Base-by-base conservation (phyloP, 305 asterid species). In the Striga hermonthica region DNA sequence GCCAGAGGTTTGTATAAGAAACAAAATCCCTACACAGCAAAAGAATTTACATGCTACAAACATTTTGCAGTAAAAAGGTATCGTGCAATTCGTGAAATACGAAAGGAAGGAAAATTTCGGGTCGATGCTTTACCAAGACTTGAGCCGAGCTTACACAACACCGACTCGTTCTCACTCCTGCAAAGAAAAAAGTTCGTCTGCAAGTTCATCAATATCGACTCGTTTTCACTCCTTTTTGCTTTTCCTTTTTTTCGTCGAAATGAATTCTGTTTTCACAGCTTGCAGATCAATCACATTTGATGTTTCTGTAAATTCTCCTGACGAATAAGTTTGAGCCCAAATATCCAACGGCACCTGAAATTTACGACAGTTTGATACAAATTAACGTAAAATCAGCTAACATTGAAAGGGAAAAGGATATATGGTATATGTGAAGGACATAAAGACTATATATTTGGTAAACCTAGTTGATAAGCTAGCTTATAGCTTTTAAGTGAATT, bases 251-350 rank as follows among this genome's bases (percentile, higher is more conserved):
- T 10, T 40, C 31, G n/a, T n/a, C 35, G 36, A 44, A 56, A 62
- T 54, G 60, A 34, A 56, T 45, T 38, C 52, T 31, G 16, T 65
- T 13, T 55, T 11, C 65, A 50, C 14, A 15, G 14, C 54, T 31
- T 28, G 13, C 13, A 38, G 64, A 49, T 82, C 70, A 81, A 68
- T 83, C 88, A 70, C 90, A 83, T 73, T 86, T 87, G 67, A 85
- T 85, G 73, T 85, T 87, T 75, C 85, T 73, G 82, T 85, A 85
- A 44, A 87, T 87, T 78, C 92, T 80, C 72, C 88, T 72, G 58
- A 83, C 87, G 57, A 85, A 87, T 76, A 87, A 67, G 72, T 82
- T 83, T n/a, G 95, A 87, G 64, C 90, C 90, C 50, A 87, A 74
- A 64, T 80, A 83, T 14, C 88, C 90, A 58, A 87, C 87, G 28